phyloP scores from a whole-genome alignment of 1,284 basidiomycete genomes.

The Neotropicomus parvogracilis region DNA sequence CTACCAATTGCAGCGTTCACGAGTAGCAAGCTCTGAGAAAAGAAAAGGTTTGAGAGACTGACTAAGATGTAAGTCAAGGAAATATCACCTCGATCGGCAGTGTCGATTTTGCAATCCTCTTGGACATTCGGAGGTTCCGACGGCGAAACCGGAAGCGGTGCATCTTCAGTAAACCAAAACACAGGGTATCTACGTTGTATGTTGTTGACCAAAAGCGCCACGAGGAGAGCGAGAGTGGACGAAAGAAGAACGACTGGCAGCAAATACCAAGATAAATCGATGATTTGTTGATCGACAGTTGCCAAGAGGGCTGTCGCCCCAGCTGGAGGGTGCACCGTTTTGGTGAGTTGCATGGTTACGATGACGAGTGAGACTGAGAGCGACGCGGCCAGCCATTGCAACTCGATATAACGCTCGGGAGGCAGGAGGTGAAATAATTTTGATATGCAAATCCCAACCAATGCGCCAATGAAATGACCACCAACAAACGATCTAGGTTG shows the following conservation, averaged over 20 bases:
- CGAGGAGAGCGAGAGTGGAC: conserved; percentile 46
- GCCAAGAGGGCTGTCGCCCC: conserved; percentile 49
- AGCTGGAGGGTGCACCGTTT: conserved; percentile 60
- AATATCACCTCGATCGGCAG: background rate
- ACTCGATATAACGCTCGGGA: conserved; percentile 43
- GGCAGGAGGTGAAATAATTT: conserved; percentile 49
- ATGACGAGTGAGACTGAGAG: conserved; percentile 50
- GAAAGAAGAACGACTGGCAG: conserved; percentile 57
- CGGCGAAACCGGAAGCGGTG: background rate
- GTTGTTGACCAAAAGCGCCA: conserved; percentile 56
- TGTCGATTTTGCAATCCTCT: background rate
- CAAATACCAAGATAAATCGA: conserved; percentile 56
- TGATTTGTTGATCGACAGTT: conserved; percentile 44
- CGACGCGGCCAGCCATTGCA: conserved; percentile 55
- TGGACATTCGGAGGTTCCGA: background rate
- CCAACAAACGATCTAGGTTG: conserved; percentile 59
- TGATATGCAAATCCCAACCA: conserved; percentile 48
- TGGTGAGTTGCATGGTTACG: conserved; percentile 47
- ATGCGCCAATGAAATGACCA: conserved; percentile 22
- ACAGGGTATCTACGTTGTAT: conserved; percentile 55
- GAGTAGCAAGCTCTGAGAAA: background rate
- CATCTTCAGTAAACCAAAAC: conserved; percentile 44
- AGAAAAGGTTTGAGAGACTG: background rate
- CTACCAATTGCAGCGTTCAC: conserved; percentile 1
- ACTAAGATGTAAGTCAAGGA: conserved; percentile 7